Conservation (phyloP, 139 green algal species). For the Chlamydomonas sp. region DNA sequence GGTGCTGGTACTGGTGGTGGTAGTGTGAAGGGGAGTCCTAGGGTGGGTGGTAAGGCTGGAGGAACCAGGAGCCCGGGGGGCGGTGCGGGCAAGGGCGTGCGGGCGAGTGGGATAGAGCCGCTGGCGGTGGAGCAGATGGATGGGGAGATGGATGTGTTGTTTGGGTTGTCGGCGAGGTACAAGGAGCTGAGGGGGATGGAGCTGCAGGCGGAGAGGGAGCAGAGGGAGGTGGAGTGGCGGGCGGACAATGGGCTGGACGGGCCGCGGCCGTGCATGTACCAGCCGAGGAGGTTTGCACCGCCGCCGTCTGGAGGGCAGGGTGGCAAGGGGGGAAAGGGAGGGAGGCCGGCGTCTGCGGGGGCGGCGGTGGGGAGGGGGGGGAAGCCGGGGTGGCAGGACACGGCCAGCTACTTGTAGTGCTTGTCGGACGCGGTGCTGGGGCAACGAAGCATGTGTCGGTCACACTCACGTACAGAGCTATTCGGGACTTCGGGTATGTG, state of each 20-base stretch:
- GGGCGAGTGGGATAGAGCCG: neutral
- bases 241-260: conserved; percentile 23
- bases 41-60: too few species aligned
- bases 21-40: too few species aligned
- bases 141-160: conserved; percentile 10
- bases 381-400: conserved; percentile 28
- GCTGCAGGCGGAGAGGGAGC: conserved; percentile 17
- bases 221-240: conserved; percentile 16
- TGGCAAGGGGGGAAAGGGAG: neutral
- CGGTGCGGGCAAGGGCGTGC: neutral
- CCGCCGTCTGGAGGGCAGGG: neutral
- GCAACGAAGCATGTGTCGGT: too few species aligned
- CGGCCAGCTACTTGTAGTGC: conserved; percentile 7
- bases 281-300: conserved; percentile 11
- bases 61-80: neutral
- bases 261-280: conserved; percentile 29
- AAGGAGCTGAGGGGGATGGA: conserved; percentile 1
- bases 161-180: conserved; percentile 13
- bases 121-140: neutral
- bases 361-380: too few species aligned
- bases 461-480: too few species aligned
- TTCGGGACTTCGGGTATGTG: too few species aligned
- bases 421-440: too few species aligned
- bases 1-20: too few species aligned
- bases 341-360: conserved; percentile 25